Evolutionary conservation across 2,329 filamentous ascomycete genomes (phyloP).

Genomic region (Calonectria henricotiae): DNA sequence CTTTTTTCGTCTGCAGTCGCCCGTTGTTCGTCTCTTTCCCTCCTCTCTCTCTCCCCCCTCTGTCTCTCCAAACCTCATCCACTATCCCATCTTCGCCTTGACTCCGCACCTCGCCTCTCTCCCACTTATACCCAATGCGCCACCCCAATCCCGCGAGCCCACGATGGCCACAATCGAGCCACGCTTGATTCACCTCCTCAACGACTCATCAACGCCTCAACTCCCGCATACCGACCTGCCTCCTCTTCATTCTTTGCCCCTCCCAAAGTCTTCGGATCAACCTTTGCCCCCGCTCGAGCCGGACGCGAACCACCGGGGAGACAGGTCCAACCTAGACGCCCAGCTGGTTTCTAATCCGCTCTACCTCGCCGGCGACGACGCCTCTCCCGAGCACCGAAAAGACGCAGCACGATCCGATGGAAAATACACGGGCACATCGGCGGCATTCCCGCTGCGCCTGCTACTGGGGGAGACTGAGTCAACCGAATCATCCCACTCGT

Average conservation of each 20-base stretch:
- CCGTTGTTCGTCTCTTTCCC: constrained; percentile 29
- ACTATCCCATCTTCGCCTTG: constrained; percentile 24
- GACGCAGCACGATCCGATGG: constrained; percentile 48
- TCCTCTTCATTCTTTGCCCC: constrained; percentile 67
- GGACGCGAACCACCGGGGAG: constrained; percentile 63
- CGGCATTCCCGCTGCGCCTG: constrained; percentile 60
- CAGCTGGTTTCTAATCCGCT: constrained; percentile 41
- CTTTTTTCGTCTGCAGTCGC: constrained; percentile 35
- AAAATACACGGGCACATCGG: constrained; percentile 47
- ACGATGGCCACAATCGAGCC: constrained; percentile 79
- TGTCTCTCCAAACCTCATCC: constrained; percentile 27
- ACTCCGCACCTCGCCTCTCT: constrained; percentile 37
- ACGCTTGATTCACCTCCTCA: constrained; percentile 77
- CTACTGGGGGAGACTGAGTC: constrained; percentile 61
- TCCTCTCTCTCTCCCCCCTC: constrained; percentile 37
- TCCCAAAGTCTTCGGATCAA: constrained; percentile 63
- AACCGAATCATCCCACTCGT: constrained; percentile 61
- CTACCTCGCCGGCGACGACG: constrained; percentile 46
- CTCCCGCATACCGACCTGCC: constrained; percentile 70
- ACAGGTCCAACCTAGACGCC: constrained; percentile 52
- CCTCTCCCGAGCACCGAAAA: constrained; percentile 46
- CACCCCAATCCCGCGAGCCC: constrained; percentile 53
- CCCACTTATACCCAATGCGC: constrained; percentile 53
- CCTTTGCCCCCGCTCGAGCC: constrained; percentile 70
- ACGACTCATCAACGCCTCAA: constrained; percentile 69